Base-by-base conservation (phyloP, 2,329 filamentous ascomycete genomes). In the Trichoderma aggressivum region DNA sequence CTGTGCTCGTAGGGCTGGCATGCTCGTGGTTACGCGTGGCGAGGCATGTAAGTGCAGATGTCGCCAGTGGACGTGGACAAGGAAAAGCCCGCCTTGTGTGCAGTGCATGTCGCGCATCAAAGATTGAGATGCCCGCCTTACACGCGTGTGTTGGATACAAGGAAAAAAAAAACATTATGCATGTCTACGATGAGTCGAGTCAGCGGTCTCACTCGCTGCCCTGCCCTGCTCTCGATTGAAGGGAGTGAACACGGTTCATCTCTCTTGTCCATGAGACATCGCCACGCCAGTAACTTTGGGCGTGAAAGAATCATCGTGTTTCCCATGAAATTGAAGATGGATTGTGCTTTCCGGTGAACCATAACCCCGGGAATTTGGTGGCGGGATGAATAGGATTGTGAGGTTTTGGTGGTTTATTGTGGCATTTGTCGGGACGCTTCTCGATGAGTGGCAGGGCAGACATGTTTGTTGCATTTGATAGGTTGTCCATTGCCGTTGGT, bases 151-250 rank as follows among this genome's bases (percentile, higher is more conserved):
- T 16, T 43, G 39, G 39, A 43, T n/a, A 43, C 26, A 28, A 28
- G 26, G 26, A 5, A 26, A 28, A 61, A 50, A 60, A 61, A 68
- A 26, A 36, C 56, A 60, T 47, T 34, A 61, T 61, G 65, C 65
- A 53, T 69, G 65, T 69, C 65, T 69, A 60, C n/a, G 39, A 60
- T 68, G 36, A 53, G 55, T 30, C 55, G n/a, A n/a, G 55, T 30
- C 58, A n/a, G 28, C 28, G n/a, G 65, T 69, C 56, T 69, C 56
- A 58, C 21, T 68, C 36, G 14, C 16, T 26, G 30, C 43, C 61
- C 28, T 18, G 24, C 63, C 63, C 63, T 66, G 24, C 6, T 12
- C 30, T 53, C 47, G 47, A 53, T 24, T 11, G 47, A 58, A 47
- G 63, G 63, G 53, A 30, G 36, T 24, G 64, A 58, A 14, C 26